Conservation (phyloP, 495 filamentous ascomycete species). For the Hypoxylon trugodes region DNA sequence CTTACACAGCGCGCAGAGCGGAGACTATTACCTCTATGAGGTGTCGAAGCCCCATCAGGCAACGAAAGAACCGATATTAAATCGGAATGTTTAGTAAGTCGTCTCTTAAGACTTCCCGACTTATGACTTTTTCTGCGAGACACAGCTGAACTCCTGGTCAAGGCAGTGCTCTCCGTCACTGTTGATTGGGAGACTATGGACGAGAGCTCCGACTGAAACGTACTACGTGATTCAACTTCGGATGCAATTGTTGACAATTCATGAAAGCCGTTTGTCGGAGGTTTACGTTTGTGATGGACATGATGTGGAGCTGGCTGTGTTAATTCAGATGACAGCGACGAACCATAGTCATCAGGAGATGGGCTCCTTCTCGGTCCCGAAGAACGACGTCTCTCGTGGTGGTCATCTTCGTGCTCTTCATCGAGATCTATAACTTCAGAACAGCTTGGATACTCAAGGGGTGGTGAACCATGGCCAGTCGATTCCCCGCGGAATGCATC, state of each 20-base stretch:
- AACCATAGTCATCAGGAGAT: slow-evolving; percentile 45
- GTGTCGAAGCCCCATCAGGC: slow-evolving; percentile 65
- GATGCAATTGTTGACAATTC: slow-evolving; percentile 79
- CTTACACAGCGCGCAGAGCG: slow-evolving; percentile 76
- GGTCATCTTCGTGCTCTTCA: slow-evolving; percentile 37
- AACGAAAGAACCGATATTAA: slow-evolving; percentile 90
- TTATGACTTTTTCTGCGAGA: slow-evolving; percentile 52
- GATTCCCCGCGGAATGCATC: slow-evolving; percentile 67
- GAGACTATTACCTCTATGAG: slow-evolving; percentile 63
- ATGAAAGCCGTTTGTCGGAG: slow-evolving; percentile 70
- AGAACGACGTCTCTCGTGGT: slow-evolving; percentile 43
- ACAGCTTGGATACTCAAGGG: slow-evolving; percentile 55
- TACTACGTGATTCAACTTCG: slow-evolving; percentile 65
- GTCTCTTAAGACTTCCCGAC: slow-evolving; percentile 69
- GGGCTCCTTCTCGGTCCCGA: slow-evolving; percentile 39
- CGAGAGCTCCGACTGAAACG: slow-evolving; percentile 50
- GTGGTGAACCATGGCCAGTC: slow-evolving; percentile 49
- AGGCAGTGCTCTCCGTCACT: slow-evolving; percentile 55
- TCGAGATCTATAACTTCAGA: slow-evolving; percentile 48
- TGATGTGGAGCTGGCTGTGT: slow-evolving; percentile 36
- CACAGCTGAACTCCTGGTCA: slow-evolving; percentile 49
- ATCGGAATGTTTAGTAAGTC: slow-evolving; percentile 91
- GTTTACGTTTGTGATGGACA: slow-evolving; percentile 56
- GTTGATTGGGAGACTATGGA: slow-evolving; percentile 59
- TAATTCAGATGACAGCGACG: slow-evolving; percentile 45